A percentile compares a stretch with the other conserved stretches of the same genome.
Evolutionary conservation across 495 filamentous ascomycete species (phyloP).

Genomic region (Tirmania nivea): DNA sequence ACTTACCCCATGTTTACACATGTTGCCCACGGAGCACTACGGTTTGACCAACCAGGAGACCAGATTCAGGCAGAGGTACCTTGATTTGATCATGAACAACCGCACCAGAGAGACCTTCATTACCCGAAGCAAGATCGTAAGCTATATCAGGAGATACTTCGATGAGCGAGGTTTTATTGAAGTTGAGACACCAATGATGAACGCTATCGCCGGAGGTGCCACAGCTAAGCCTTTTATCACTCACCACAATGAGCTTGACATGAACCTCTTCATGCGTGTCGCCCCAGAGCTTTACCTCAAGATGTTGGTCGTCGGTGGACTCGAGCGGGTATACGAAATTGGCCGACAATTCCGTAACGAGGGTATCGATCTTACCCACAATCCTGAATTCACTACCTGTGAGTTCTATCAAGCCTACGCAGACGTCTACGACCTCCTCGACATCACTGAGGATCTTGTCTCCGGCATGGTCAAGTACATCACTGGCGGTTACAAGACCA

Average conservation of each 20-base stretch:
- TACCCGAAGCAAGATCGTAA: slow-evolving; percentile 36
- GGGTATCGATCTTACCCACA: slow-evolving; percentile 89
- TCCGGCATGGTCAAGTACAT: slow-evolving; percentile 78
- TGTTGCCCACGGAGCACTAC: slow-evolving; percentile 76
- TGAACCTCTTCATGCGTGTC: slow-evolving; percentile 84
- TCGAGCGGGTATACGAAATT: slow-evolving; percentile 83
- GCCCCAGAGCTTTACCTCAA: slow-evolving; percentile 94
- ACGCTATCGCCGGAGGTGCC: slow-evolving; percentile 81
- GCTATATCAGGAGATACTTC: background rate
- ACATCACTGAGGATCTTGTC: slow-evolving; percentile 82
- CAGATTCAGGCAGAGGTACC: slow-evolving; percentile 70
- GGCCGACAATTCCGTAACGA: slow-evolving; percentile 88
- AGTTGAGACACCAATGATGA: slow-evolving; percentile 98
- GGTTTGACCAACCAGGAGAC: slow-evolving; percentile 91
- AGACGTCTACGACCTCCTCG: slow-evolving; percentile 82
- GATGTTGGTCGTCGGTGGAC: slow-evolving; percentile 79
- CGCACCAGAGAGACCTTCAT: slow-evolving; percentile 55
- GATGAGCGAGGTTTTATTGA: slow-evolving; percentile 56
- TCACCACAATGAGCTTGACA: slow-evolving; percentile 80
- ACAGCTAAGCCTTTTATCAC: slow-evolving; percentile 92
- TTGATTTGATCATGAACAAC: slow-evolving; percentile 94
- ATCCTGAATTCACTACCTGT: slow-evolving; percentile 93
- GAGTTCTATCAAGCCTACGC: slow-evolving; percentile 96
- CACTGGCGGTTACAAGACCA: slow-evolving; percentile 65
- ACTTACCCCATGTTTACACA: slow-evolving; percentile 77